Evolutionary conservation across 1,284 basidiomycete species (phyloP).

Genomic region (Cutaneotrichosporon sp.): DNA sequence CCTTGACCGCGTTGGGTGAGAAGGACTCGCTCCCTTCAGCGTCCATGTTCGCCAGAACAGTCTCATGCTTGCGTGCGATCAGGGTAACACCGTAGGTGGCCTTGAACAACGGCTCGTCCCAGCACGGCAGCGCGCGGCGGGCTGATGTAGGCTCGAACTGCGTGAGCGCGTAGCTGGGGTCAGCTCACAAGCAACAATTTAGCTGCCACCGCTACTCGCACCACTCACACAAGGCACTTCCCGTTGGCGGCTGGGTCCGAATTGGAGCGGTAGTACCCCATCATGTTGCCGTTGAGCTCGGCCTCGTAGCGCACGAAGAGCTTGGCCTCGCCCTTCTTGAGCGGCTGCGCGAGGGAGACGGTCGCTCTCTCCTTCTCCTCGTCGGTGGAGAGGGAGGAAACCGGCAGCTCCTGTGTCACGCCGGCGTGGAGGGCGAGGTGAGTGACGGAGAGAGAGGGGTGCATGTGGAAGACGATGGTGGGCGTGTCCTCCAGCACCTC

Average conservation of each 20-base stretch:
- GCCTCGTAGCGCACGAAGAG: conserved; percentile 57
- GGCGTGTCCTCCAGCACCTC: conserved; percentile 67
- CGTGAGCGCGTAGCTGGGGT: conserved; percentile 67
- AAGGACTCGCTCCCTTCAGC: conserved; percentile 60
- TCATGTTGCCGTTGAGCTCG: conserved; percentile 67
- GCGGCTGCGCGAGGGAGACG: conserved; percentile 66
- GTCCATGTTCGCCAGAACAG: conserved; percentile 80
- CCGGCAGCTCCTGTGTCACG: conserved; percentile 46
- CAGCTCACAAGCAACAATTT: conserved; percentile 8
- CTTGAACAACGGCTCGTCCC: conserved; percentile 93
- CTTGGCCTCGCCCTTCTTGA: conserved; percentile 65
- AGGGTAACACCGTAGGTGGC: conserved; percentile 80
- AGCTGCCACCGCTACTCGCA: too few relatives aligned
- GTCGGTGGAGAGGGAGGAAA: conserved; percentile 59
- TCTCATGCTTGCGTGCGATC: conserved; percentile 70
- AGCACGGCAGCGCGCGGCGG: conserved; percentile 75
- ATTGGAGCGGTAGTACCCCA: conserved; percentile 54
- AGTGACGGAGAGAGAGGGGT: conserved; percentile 66
- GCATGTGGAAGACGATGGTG: conserved; percentile 69
- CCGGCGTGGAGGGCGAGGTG: conserved; percentile 66
- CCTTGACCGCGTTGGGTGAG: conserved; percentile 37
- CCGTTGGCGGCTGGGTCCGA: conserved; percentile 56
- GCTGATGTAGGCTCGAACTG: conserved; percentile 85
- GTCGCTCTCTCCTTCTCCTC: conserved; percentile 65
- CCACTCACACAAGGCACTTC: conserved; percentile 52